These are phyloP conservation scores for Raphanus hybrid DNA, from an alignment of 441 rosid genomes.

Conservation along the genomic window DNA sequence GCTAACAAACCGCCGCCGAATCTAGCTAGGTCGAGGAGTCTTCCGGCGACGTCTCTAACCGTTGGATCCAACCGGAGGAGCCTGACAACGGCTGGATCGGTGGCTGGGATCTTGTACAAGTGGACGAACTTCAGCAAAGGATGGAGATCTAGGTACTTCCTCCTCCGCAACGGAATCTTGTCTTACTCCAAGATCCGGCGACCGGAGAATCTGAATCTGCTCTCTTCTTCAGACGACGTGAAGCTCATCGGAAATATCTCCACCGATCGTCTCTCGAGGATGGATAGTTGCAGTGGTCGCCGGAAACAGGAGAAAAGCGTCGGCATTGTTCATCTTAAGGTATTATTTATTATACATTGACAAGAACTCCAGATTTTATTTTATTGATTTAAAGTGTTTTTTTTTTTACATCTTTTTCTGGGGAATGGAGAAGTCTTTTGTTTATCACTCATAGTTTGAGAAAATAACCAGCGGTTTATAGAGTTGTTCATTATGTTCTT, in stretches of 20 bases:
- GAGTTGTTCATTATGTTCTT: constrained; percentile 45
- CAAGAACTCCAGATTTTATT: not conserved
- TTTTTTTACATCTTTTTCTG: constrained; percentile 14
- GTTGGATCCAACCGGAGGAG: constrained; percentile 52
- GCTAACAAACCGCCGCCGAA: constrained; percentile 65
- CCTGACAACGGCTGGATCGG: constrained; percentile 31
- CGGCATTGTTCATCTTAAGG: constrained; percentile 94
- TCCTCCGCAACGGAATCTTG: constrained; percentile 73
- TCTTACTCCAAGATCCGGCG: constrained; percentile 85
- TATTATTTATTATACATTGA: constrained; percentile 29
- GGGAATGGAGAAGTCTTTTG: constrained; percentile 40
- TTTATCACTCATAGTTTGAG: constrained; percentile 43
- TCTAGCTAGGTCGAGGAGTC: constrained; percentile 17
- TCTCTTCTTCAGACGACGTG: constrained; percentile 60
- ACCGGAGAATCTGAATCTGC: constrained; percentile 61
- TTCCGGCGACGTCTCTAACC: constrained; percentile 25
- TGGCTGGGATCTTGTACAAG: constrained; percentile 85
- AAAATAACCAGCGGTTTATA: constrained; percentile 45
- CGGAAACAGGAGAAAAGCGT: constrained; percentile 71
- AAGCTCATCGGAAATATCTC: constrained; percentile 78
- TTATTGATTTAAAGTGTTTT: not conserved
- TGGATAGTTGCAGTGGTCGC: constrained; percentile 61
- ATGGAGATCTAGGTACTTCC: constrained; percentile 98
- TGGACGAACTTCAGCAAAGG: constrained; percentile 99
- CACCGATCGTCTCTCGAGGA: constrained; percentile 57